These are phyloP conservation scores for Lactarius deliciosus DNA, from an alignment of 768 basidiomycete genomes.

Conservation along the genomic window DNA sequence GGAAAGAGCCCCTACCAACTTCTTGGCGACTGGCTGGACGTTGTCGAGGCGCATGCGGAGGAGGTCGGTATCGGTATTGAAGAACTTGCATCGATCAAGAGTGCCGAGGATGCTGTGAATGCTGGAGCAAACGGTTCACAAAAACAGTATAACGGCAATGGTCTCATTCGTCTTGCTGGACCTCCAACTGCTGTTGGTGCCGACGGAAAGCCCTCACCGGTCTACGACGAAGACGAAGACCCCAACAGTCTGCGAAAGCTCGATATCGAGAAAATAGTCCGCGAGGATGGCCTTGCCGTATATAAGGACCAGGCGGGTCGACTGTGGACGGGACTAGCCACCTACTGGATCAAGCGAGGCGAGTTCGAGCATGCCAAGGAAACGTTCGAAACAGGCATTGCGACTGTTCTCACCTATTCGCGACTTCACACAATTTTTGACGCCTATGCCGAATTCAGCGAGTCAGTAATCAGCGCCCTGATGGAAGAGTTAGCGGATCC, in stretches of 20 bases:
- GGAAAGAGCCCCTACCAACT: slow-evolving; percentile 96
- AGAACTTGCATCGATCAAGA: slow-evolving; percentile 41
- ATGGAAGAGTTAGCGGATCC: slow-evolving; percentile 82
- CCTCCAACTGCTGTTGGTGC: slow-evolving; percentile 54
- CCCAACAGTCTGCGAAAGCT: slow-evolving; percentile 65
- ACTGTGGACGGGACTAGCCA: slow-evolving; percentile 93
- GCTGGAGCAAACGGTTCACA: slow-evolving; percentile 47
- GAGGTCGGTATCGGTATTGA: slow-evolving; percentile 88
- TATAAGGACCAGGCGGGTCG: slow-evolving; percentile 98
- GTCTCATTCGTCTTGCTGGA: slow-evolving; percentile 68
- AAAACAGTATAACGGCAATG: slow-evolving; percentile 3
- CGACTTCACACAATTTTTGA: slow-evolving; percentile 99
- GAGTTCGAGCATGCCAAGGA: slow-evolving; percentile 90
- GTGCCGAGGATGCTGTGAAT: slow-evolving; percentile 51
- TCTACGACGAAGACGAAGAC: slow-evolving; percentile 84
- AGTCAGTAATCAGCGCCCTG: slow-evolving; percentile 83
- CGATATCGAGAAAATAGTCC: slow-evolving; percentile 84
- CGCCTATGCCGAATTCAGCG: slow-evolving; percentile 91
- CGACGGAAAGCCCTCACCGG: slow-evolving; percentile 49
- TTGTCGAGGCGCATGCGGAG: slow-evolving; percentile 87
- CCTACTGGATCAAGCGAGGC: slow-evolving; percentile 96
- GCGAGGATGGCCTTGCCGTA: slow-evolving; percentile 78
- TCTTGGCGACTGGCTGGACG: slow-evolving; percentile 87
- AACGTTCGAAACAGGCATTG: slow-evolving; percentile 86
- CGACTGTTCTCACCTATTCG: slow-evolving; percentile 85